Percentiles rank a stretch among this genome's conserved stretches.
Conservation (phyloP, 2,329 filamentous ascomycete species). For the Dactylonectria estremocensis region DNA sequence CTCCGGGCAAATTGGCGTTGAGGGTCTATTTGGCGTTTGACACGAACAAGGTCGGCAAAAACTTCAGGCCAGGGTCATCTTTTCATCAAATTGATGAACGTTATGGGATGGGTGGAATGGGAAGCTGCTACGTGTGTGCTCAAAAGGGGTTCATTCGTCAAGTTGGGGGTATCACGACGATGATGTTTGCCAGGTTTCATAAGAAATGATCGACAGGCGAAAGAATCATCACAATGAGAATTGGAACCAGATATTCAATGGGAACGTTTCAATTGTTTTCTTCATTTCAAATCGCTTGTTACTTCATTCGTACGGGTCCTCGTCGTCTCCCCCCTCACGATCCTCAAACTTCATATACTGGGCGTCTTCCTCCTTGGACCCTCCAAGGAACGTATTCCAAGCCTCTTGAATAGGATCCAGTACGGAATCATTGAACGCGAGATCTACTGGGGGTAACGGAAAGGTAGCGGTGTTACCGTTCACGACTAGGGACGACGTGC, state of each 20-base stretch:
- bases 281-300: background rate
- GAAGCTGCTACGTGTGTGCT: background rate
- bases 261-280: conserved; percentile 16
- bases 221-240: conserved; percentile 11
- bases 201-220: background rate
- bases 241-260: conserved; percentile 8
- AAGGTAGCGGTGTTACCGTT: conserved; percentile 69
- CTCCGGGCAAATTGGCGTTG: conserved; percentile 29
- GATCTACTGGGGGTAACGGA: conserved; percentile 71
- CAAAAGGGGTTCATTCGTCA: background rate
- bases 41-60: conserved; percentile 16
- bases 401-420: conserved; percentile 77
- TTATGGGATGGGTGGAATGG: conserved; percentile 4
- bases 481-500: conserved; percentile 44
- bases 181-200: background rate
- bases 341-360: conserved; percentile 87
- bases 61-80: conserved; percentile 3
- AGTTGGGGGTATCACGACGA: background rate
- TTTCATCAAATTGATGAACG: background rate
- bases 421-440: conserved; percentile 81
- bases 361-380: conserved; percentile 58
- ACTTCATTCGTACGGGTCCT: conserved; percentile 64
- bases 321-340: conserved; percentile 75
- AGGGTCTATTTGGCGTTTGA: conserved; percentile 11
- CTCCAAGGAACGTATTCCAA: conserved; percentile 77